These are phyloP conservation scores for Podosphaera xanthii DNA, from an alignment of 2,329 filamentous ascomycete species.

Conservation along the genomic window DNA sequence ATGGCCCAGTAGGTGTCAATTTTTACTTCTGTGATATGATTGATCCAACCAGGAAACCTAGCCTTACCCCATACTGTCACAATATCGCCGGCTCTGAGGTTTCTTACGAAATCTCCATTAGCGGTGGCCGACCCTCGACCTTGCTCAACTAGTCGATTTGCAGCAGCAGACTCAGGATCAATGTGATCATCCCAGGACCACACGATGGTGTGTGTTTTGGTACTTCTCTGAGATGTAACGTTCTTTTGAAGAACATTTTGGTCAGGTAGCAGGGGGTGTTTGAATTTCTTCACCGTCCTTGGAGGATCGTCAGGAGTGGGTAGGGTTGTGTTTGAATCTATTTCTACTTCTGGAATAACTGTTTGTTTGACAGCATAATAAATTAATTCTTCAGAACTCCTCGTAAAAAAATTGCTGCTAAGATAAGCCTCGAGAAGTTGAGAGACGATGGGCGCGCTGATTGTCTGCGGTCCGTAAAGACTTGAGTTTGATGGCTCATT, in stretches of 20 bases:
- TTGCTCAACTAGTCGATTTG: conserved; percentile 14
- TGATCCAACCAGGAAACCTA: conserved; percentile 31
- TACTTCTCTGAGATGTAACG: conserved; percentile 18
- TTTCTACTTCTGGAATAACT: conserved; percentile 1
- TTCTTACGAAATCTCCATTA: conserved; percentile 31
- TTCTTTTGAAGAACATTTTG: conserved; percentile 23
- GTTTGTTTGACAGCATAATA: conserved; percentile 1
- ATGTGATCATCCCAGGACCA: conserved; percentile 32
- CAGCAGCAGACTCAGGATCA: conserved; percentile 21
- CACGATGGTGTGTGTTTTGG: conserved; percentile 23
- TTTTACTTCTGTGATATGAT: conserved; percentile 25
- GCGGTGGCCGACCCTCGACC: conserved; percentile 29
- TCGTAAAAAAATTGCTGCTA: not conserved
- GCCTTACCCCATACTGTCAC: conserved; percentile 38
- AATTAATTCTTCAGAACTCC: not conserved
- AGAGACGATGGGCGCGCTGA: not conserved
- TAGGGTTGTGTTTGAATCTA: not conserved
- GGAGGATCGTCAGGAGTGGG: not conserved
- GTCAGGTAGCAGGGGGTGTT: conserved; percentile 19
- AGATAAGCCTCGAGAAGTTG: not conserved
- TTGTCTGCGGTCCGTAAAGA: not conserved
- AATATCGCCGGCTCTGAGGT: conserved; percentile 33
- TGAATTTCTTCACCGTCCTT: conserved; percentile 8
- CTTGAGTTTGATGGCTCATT: not conserved
- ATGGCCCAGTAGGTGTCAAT: conserved; percentile 35